A percentile compares a stretch with the other conserved stretches of the same genome.
phyloP scores from a whole-genome alignment of 495 filamentous ascomycete genomes.

The Penicillium dipodomyicola region DNA sequence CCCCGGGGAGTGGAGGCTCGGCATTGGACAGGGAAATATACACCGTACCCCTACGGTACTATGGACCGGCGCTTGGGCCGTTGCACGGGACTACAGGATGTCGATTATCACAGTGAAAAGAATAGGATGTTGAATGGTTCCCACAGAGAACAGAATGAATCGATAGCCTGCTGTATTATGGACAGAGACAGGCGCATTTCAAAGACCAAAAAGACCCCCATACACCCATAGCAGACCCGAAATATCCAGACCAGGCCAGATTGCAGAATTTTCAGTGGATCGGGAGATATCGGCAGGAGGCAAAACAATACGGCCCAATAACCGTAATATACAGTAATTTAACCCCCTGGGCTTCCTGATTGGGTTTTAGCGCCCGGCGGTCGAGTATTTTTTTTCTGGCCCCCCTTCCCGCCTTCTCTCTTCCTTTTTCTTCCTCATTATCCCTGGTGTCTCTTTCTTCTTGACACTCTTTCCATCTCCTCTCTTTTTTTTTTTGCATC shows the following conservation, averaged over 20 bases:
- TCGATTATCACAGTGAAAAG: background rate
- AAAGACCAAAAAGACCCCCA: background rate
- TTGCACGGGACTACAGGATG: constrained; percentile 25
- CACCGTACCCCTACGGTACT: constrained; percentile 21
- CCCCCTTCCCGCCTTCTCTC: constrained; percentile 37
- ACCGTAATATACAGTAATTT: constrained; percentile 18
- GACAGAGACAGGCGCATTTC: background rate
- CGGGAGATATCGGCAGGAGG: constrained; percentile 47
- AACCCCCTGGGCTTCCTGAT: constrained; percentile 23
- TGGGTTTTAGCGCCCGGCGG: constrained; percentile 35
- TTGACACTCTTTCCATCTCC: constrained; percentile 44
- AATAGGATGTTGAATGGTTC: background rate
- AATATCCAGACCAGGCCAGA: constrained; percentile 7
- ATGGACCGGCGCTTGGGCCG: constrained; percentile 27
- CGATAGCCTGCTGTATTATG: background rate
- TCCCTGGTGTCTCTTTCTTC: constrained; percentile 41
- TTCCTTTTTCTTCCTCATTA: constrained; percentile 36
- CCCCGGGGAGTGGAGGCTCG: constrained; percentile 27
- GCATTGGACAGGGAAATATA: constrained; percentile 28
- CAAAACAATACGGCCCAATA: constrained; percentile 16
- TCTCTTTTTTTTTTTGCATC: constrained; percentile 41
- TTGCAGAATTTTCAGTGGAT: constrained; percentile 32
- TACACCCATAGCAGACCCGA: constrained; percentile 3
- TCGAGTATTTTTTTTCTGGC: constrained; percentile 44
- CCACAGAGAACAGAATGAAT: background rate